Evolutionary conservation across 2,329 filamentous ascomycete species (phyloP), one percentile per base, ranked within the genome.

Genomic region (Sclerotinia subarctica): DNA sequence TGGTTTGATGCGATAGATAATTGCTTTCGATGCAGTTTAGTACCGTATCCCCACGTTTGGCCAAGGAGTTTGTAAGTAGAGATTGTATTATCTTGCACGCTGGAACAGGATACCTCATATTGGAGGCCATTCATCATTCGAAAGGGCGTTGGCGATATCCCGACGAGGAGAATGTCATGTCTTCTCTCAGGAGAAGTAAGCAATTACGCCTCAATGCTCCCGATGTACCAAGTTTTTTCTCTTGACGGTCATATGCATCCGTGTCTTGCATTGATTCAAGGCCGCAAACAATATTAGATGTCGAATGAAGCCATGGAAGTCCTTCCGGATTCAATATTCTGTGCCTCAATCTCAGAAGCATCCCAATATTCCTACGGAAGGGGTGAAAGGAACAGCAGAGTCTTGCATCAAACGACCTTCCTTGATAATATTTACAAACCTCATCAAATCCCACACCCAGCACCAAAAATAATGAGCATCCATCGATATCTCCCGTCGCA

Each of bases 31-130:
- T 49, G 17, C 21, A 38, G 29, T 63, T 60, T 49, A 35, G 44
- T 13, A 38, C 13, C 38, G 7, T 56, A 56, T 62, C 58, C 58
- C 44, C 44, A 62, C 29, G 46, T 62, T 51, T 49, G 13, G 58
- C 10, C 10, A 15, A 11, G 47, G 49, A 60, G 29, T 38, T 51
- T 5, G 58, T n/a, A 38, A 21, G 17, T 62, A 26, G 59, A 24
- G 7, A 35, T 5, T 63, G 15, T 26, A 26, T 47, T 60, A 15
- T 47, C 17, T 60, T 21, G 11, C 32, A 13, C 6, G 26, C 26
- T 38, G 10, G 29, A 35, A 38, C 3, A 19, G 44, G 13, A 54
- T 35, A 35, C 17, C 29, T 54, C 49, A 13, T 2, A 26, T 35
- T 35, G 11, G 29, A 35, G 8, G 19, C 52, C 8, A 21, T 35